These are phyloP conservation scores for Ceratocystis huliohia DNA, from an alignment of 2,329 filamentous ascomycete genomes.

Conservation along the genomic window DNA sequence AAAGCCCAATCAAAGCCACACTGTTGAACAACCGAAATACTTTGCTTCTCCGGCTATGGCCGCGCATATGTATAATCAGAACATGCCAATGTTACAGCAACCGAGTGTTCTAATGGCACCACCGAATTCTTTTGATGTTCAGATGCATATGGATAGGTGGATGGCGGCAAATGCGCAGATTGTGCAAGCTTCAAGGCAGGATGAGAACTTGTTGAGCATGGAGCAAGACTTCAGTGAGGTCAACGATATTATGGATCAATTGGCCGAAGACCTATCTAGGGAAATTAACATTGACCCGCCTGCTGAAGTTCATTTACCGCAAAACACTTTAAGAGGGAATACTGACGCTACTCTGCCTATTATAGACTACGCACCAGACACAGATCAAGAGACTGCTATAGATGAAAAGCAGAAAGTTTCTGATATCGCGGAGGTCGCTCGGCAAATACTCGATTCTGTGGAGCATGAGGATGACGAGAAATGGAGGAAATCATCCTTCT, in stretches of 20 bases:
- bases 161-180: slow-evolving; percentile 28
- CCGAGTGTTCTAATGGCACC: slow-evolving; percentile 24
- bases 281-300: slow-evolving; percentile 13
- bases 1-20: background rate
- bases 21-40: background rate
- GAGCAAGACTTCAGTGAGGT: slow-evolving; percentile 29
- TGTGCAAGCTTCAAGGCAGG: background rate
- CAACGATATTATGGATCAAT: slow-evolving; percentile 34
- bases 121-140: slow-evolving; percentile 24
- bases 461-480: slow-evolving; percentile 35
- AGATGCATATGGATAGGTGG: slow-evolving; percentile 33
- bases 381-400: slow-evolving; percentile 21
- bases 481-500: slow-evolving; percentile 36
- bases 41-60: slow-evolving; percentile 16
- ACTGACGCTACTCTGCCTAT: slow-evolving; percentile 18
- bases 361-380: slow-evolving; percentile 20
- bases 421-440: slow-evolving; percentile 33
- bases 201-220: background rate
- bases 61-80: slow-evolving; percentile 12
- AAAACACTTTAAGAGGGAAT: slow-evolving; percentile 16
- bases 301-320: background rate
- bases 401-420: slow-evolving; percentile 26
- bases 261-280: slow-evolving; percentile 30
- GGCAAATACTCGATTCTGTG: slow-evolving; percentile 33
- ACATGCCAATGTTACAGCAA: slow-evolving; percentile 20